Evolutionary conservation across 306 rosid species (phyloP).

Genomic region (Castanopsis chinensis): DNA sequence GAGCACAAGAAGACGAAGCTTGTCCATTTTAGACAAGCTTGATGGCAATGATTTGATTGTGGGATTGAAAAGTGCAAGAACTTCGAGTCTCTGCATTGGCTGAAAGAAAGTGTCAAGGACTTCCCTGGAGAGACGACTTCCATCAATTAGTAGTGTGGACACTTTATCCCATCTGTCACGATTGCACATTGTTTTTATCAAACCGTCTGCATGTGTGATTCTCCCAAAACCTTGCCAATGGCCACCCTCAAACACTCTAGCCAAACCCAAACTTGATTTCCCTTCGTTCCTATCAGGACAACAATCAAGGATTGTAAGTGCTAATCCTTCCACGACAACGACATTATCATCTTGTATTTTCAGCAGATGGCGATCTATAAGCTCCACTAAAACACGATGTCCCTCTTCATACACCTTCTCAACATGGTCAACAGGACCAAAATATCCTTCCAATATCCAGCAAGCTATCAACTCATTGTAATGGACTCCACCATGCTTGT

Average conservation of each 20-base stretch:
- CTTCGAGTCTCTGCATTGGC: constrained; percentile 5
- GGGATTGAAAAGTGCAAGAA: constrained; percentile 29
- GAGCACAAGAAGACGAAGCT: constrained; percentile 38
- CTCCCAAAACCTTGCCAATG: constrained; percentile 29
- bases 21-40: not conserved
- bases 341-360: constrained; percentile 16
- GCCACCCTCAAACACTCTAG: constrained; percentile 20
- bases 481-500: constrained; percentile 19
- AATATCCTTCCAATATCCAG: constrained; percentile 43
- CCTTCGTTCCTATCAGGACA: not conserved
- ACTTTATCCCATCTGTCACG: constrained; percentile 3
- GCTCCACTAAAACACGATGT: constrained; percentile 28
- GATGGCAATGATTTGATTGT: constrained; percentile 6
- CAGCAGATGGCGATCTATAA: constrained; percentile 25
- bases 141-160: constrained; percentile 31
- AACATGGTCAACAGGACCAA: constrained; percentile 14
- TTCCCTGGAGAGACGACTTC: constrained; percentile 23
- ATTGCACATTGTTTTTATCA: constrained; percentile 25
- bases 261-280: constrained; percentile 30
- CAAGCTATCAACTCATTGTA: constrained; percentile 35
- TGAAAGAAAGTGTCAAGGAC: constrained; percentile 14
- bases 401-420: constrained; percentile 28
- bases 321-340: constrained; percentile 9
- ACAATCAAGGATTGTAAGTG: not conserved
- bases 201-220: constrained; percentile 16